Conservation (phyloP, 208 protist species). For the Acanthamoeba divionensis region DNA sequence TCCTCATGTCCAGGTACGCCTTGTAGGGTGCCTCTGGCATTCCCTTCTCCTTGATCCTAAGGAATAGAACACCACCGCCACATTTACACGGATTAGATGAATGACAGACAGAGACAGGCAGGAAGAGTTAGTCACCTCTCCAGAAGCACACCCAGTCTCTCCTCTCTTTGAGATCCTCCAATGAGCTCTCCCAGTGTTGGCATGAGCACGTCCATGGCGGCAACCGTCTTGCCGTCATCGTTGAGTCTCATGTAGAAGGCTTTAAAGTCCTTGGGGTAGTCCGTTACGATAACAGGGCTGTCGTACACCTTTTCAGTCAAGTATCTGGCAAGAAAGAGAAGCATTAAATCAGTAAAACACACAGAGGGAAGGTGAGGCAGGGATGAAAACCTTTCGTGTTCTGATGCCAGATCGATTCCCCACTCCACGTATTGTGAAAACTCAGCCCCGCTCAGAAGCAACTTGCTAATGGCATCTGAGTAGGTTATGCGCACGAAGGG, state of each 20-base stretch:
- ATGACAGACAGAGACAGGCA: no score
- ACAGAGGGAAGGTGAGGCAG: no score
- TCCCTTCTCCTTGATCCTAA: neutral
- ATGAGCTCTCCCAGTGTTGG: conserved; percentile 82
- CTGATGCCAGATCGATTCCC: conserved; percentile 76
- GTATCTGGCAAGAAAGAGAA: no score
- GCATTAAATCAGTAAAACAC: no score
- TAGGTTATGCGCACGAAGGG: conserved; percentile 73
- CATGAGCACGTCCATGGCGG: conserved; percentile 79
- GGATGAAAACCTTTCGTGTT: conserved; percentile 84
- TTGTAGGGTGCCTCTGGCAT: conserved; percentile 10
- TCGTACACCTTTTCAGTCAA: conserved; percentile 54
- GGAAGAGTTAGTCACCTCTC: no score
- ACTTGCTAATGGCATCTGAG: conserved; percentile 76
- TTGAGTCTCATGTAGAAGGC: conserved; percentile 82
- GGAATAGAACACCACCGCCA: no score
- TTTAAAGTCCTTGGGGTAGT: conserved; percentile 82
- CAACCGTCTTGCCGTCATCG: conserved; percentile 73
- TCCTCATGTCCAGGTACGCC: conserved; percentile 78
- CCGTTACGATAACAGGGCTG: conserved; percentile 70
- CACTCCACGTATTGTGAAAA: conserved; percentile 68
- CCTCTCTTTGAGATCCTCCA: conserved; percentile 77
- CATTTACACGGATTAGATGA: no score
- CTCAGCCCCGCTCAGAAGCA: conserved; percentile 55
- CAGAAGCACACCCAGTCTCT: conserved; percentile 52